A percentile compares a stretch with the other conserved stretches of the same genome.
These are phyloP conservation scores for Castanea crenata DNA, from an alignment of 306 rosid genomes.

Conservation along the genomic window DNA sequence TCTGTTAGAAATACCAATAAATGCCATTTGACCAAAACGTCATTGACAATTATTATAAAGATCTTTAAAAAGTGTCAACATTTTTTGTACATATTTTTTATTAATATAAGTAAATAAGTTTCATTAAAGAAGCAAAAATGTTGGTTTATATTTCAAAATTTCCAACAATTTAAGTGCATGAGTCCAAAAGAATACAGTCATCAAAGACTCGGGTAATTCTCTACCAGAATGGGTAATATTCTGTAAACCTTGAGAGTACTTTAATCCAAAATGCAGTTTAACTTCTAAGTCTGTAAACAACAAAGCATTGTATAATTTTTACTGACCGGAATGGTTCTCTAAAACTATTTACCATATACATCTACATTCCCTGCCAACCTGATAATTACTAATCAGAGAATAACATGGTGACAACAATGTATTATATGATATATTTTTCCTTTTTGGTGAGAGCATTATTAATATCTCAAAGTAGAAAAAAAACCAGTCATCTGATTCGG, in stretches of 20 bases:
- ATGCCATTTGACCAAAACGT: too few relatives aligned
- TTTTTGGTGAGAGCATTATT: not conserved
- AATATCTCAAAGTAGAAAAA: slow-evolving; percentile 11
- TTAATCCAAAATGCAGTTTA: not conserved
- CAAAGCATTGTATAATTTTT: not conserved
- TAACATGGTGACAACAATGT: not conserved
- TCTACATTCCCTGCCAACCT: not conserved
- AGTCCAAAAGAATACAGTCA: too few relatives aligned
- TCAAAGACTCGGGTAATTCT: not conserved
- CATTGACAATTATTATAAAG: not conserved
- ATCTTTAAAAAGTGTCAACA: slow-evolving; percentile 5
- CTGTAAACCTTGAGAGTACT: not conserved
- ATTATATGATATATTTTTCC: not conserved
- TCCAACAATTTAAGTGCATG: not conserved
- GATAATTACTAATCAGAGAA: not conserved
- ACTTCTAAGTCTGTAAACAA: not conserved
- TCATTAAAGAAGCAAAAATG: not conserved
- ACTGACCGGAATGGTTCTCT: not conserved
- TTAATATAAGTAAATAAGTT: too few relatives aligned
- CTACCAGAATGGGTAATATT: not conserved
- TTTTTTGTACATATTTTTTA: not conserved
- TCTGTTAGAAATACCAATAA: too few relatives aligned
- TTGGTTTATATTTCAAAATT: not conserved
- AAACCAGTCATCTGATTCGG: slow-evolving; percentile 26
- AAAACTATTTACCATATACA: not conserved